Evolutionary conservation across 2,329 filamentous ascomycete species (phyloP), one percentile per base, ranked within the genome.

Genomic region (Trichophyton equinum): DNA sequence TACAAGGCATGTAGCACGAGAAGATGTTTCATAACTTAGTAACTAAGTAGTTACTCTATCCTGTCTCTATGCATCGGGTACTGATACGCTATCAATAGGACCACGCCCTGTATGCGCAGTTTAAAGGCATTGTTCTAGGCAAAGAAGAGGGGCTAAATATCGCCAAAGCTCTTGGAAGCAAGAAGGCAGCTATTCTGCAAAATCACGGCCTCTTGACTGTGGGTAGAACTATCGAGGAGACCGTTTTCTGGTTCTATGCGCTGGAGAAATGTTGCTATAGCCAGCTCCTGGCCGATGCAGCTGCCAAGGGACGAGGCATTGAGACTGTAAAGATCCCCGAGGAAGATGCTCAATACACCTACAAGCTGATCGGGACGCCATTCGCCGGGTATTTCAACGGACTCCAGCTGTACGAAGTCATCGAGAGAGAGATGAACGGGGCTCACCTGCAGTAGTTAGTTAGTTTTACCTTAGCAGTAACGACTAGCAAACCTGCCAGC

Each of bases 341-440:
- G 0, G 82, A 84, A 58, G 86, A 91, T 69, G 87, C 87, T 0
- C 75, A 70, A 15, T 87, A 81, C 67, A 90, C 87, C 0, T 84
- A 82, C 67, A 82, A 85, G 72, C 79, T 82, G 0, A 76, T 89
- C 2, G 87, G 87, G 0, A 81, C 77, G 0, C 77, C 81, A 15
- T 68, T 71, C 38, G 84, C 82, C 0, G 87, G 87, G 0, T 89
- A 82, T 78, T 91, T 90, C 69, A 84, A 80, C 66, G 87, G 84
- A 4, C 85, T 85, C 74, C 86, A 87, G 15, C 66, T 85, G 64
- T 90, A 90, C 74, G 86, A 89, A 74, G 73, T 88, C 46, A 81
- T 87, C 64, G 80, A 85, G 67, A 79, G 80, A 69, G 82, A 86
- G 73, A 81, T 79, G 2, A 74, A 75, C 22, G 81, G 80, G 1